phyloP scores from a whole-genome alignment of 164 flowering plant genomes.

The Piper longum region DNA sequence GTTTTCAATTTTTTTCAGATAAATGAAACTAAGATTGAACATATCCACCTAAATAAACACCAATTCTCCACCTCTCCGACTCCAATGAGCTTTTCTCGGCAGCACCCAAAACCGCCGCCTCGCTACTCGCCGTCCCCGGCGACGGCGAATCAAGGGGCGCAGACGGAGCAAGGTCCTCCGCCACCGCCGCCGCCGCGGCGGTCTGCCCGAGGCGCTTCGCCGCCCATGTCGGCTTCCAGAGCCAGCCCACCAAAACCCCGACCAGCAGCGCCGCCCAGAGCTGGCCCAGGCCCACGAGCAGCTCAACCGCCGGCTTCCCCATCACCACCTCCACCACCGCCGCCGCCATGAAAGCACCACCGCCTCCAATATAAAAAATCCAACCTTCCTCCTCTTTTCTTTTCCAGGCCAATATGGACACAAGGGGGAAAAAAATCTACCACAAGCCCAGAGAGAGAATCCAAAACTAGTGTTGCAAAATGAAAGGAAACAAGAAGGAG shows the following conservation, averaged over 20 bases:
- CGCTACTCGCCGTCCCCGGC: slow-evolving; percentile 2
- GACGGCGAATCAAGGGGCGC: background rate
- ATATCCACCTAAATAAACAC: too few species aligned
- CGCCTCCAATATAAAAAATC: too few species aligned
- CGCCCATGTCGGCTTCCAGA: slow-evolving; percentile 81
- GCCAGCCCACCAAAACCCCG: slow-evolving; percentile 76
- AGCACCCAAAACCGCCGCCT: too few species aligned
- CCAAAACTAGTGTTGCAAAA: too few species aligned
- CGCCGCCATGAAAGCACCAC: slow-evolving; percentile 21
- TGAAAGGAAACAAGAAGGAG: too few species aligned
- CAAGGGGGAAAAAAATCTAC: too few species aligned
- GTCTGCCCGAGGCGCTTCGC: slow-evolving; percentile 15
- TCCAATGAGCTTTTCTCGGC: too few species aligned
- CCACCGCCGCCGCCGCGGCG: slow-evolving; percentile 8
- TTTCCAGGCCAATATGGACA: too few species aligned
- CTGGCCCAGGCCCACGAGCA: slow-evolving; percentile 34
- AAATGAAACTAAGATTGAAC: background rate
- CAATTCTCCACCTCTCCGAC: too few species aligned
- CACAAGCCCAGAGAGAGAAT: too few species aligned
- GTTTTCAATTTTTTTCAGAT: background rate
- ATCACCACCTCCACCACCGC: slow-evolving; percentile 28
- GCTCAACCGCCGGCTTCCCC: slow-evolving; percentile 30
- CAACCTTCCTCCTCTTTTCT: background rate
- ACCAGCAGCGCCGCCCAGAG: slow-evolving; percentile 54
- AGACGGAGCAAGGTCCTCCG: slow-evolving; percentile 5